Percentiles rank a stretch among this genome's conserved stretches.
These are phyloP conservation scores for Dianthus caryophyllus DNA, from an alignment of 148 eudicot species.

Conservation along the genomic window DNA sequence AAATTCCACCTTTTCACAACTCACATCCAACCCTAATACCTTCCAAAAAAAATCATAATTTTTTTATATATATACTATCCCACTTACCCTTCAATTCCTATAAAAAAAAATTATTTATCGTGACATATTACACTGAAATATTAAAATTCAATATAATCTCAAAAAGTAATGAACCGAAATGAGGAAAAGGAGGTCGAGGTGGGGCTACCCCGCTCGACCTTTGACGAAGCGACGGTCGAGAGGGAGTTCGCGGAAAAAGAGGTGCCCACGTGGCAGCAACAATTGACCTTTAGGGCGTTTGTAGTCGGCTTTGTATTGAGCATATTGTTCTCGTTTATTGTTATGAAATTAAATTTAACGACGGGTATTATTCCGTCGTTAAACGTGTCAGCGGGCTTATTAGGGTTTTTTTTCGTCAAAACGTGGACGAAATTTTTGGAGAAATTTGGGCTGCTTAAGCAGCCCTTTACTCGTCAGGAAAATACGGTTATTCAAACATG, in stretches of 20 bases:
- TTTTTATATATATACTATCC: not conserved
- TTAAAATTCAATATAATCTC: not conserved
- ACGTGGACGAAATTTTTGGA: constrained; percentile 34
- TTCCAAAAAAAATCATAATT: too few relatives aligned
- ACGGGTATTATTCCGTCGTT: constrained; percentile 42
- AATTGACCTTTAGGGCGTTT: constrained; percentile 31
- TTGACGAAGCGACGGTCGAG: constrained; percentile 25
- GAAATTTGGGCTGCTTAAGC: constrained; percentile 25
- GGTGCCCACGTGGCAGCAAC: constrained; percentile 34
- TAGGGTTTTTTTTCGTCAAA: constrained; percentile 43
- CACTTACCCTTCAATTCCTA: not conserved
- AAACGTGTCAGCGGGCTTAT: constrained; percentile 37
- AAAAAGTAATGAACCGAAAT: not conserved
- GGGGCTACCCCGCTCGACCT: not conserved
- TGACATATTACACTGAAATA: not conserved
- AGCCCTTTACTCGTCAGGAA: constrained; percentile 44
- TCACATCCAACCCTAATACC: not conserved
- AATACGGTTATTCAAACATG: constrained; percentile 45
- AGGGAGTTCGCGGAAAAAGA: constrained; percentile 18
- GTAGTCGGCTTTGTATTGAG: constrained; percentile 32
- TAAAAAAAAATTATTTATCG: not conserved
- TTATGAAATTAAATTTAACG: constrained; percentile 38
- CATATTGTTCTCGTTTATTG: constrained; percentile 35
- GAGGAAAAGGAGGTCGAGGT: constrained; percentile 16
- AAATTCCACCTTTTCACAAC: not conserved